Evolutionary conservation across 179 eudicot genomes (phyloP), one percentile per base, ranked within the genome.

Genomic region (Beta corolliflora): DNA sequence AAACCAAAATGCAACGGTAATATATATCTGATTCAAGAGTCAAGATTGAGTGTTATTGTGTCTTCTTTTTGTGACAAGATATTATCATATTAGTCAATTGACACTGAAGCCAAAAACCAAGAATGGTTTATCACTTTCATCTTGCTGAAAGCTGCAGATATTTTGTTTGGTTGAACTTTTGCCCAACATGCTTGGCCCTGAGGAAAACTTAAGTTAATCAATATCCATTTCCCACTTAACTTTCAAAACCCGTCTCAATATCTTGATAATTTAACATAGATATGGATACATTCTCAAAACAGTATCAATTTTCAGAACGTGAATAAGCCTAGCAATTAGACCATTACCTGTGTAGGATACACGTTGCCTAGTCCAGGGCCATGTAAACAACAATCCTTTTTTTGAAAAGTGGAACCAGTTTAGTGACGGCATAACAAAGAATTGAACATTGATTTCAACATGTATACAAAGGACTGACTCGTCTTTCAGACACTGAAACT

Each of bases 11-110:
- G 73, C 65, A 75, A 25, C 36, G 63, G 55, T 69, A 66, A 71
- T 60, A 48, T 25, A 52, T 19, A 25, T 29, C 41, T 60, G n/a
- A n/a, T n/a, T n/a, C n/a, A n/a, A n/a, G n/a, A n/a, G n/a, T n/a
- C n/a, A n/a, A n/a, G n/a, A n/a, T n/a, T n/a, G n/a, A n/a, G n/a
- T n/a, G 77, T n/a, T 31, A 14, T 15, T 65, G 61, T 80, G 45
- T 73, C 73, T 50, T 73, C 64, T 73, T 73, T 80, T 25, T 55
- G 46, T 41, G 74, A 74, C 83, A 80, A 80, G n/a, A 13, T 73
- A 63, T 29, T 71, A 25, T n/a, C n/a, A n/a, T n/a, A n/a, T n/a
- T n/a, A n/a, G 63, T 31, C 72, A 18, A 29, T 29, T 55, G 54
- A 50, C 23, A 69, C 54, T 55, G 45, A 73, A 73, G 64, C 73